Base-by-base conservation (phyloP, 202 grass and related monocot genomes). In the Zizania palustris region DNA sequence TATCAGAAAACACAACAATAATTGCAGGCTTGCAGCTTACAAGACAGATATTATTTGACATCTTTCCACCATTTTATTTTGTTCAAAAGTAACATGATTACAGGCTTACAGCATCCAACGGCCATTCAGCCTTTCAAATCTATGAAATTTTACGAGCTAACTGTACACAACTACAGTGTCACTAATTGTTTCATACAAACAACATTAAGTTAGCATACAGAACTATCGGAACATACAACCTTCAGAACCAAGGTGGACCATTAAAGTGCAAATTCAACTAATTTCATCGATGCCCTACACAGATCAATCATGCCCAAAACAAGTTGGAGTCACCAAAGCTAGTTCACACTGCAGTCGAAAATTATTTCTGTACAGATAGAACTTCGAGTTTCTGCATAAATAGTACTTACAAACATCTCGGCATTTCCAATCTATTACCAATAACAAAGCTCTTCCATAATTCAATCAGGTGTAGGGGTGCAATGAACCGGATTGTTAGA, bases 121-220 rank as follows among this genome's bases (percentile, higher is more conserved):
- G 38, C 7, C 18, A 20, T 81, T 50, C 11, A n/a, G 38, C 7
- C 12, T 41, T 81, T 45, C 13, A 41, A 72, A 53, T 43, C 19
- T 34, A 82, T 58, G 3, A 42, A 28, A 62, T 45, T 45, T 33
- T 19, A 28, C 11, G 46, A 65, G 15, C 8, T 39, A 85, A 54
- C 5, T 45, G 19, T 64, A 66, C 22, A 39, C 22, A 45, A 55
- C 9, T 64, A 61, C 22, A 72, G 11, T 57, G 11, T 11, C 40
- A 60, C 36, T n/a, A 56, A 44, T 15, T 28, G 6, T 57, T 72
- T 33, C 40, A 63, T 18, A 68, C 38, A 60, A 72, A 71, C 14
- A 72, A 7, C 9, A 60, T 19, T 45, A 5, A 76, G 9, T 5
- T 34, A 58, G 38, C n/a, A 18, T 6, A 54, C 18, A 11, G 50